Conservation (phyloP, 2,329 filamentous ascomycete species). For the Diaporthe sp. region DNA sequence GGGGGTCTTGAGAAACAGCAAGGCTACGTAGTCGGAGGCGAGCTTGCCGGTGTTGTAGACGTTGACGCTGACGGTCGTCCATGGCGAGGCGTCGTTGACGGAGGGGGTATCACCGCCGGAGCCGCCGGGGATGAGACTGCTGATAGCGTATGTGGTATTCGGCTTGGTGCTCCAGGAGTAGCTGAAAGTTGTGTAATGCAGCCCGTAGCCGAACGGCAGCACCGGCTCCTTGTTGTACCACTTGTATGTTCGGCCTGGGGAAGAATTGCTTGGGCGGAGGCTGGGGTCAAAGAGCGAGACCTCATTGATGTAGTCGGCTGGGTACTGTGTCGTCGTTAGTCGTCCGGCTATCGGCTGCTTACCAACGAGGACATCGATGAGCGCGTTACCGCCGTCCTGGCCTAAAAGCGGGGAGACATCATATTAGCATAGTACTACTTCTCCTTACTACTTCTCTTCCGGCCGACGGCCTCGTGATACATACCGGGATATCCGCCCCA, state of each 20-base stretch:
- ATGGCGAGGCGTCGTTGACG: neutral
- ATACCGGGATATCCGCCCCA: slow-evolving; percentile 71
- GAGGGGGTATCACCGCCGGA: neutral
- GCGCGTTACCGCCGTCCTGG: slow-evolving; percentile 4
- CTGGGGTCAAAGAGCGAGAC: slow-evolving; percentile 71
- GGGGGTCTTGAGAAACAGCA: neutral
- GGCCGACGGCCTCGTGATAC: slow-evolving; percentile 56
- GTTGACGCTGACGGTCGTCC: neutral
- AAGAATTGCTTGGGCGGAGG: slow-evolving; percentile 57
- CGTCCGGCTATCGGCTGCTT: neutral
- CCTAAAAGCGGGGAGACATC: neutral
- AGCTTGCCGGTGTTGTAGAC: neutral
- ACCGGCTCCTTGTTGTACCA: slow-evolving; percentile 66
- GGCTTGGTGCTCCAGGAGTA: neutral
- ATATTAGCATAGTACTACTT: neutral
- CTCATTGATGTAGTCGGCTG: slow-evolving; percentile 62
- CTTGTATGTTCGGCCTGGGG: slow-evolving; percentile 65
- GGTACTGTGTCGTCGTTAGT: slow-evolving; percentile 44
- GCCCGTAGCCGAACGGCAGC: slow-evolving; percentile 66
- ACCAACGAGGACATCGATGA: neutral
- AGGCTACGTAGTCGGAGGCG: neutral
- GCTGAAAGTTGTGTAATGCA: slow-evolving; percentile 71
- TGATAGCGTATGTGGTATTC: neutral
- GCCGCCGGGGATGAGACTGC: neutral
- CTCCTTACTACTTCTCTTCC: no score